Evolutionary conservation across 2,329 filamentous ascomycete species (phyloP).

Genomic region (Phaeosphaeriaceae sp.): DNA sequence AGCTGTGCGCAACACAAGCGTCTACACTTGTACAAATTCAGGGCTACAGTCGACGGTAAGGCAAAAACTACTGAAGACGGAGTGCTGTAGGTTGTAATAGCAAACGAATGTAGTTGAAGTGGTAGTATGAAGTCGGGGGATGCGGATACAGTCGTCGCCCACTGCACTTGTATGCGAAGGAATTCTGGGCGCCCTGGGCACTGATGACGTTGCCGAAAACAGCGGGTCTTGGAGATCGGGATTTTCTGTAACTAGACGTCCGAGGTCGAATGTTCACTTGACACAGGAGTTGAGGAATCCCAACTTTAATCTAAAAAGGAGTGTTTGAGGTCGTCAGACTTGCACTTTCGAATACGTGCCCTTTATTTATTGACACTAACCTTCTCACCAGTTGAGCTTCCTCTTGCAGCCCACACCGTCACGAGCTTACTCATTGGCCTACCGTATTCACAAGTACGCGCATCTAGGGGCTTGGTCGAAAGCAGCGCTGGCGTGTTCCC

Average conservation of each 20-base stretch:
- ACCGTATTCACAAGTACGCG: slow-evolving; percentile 24
- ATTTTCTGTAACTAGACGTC: background rate
- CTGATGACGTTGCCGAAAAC: slow-evolving; percentile 9
- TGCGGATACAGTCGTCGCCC: slow-evolving; percentile 4
- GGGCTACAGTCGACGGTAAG: slow-evolving; percentile 33
- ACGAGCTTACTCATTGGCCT: slow-evolving; percentile 23
- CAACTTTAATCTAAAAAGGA: no score
- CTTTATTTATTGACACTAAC: background rate
- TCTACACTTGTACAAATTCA: background rate
- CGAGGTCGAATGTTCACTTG: no score
- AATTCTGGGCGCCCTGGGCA: slow-evolving; percentile 14
- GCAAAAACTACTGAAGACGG: slow-evolving; percentile 5
- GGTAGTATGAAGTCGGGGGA: background rate
- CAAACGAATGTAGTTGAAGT: slow-evolving; percentile 12
- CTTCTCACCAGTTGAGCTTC: slow-evolving; percentile 9
- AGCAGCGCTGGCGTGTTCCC: slow-evolving; percentile 13
- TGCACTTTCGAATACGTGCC: background rate
- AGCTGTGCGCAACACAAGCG: slow-evolving; percentile 11
- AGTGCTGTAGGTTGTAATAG: slow-evolving; percentile 6
- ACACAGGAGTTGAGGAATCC: no score
- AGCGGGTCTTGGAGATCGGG: background rate
- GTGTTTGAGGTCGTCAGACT: no score
- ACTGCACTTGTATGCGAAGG: slow-evolving; percentile 2
- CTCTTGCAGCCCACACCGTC: slow-evolving; percentile 16
- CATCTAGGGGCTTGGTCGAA: slow-evolving; percentile 21